Base-by-base conservation (phyloP, 2,329 filamentous ascomycete genomes). In the Sporothrix variecibatus region DNA sequence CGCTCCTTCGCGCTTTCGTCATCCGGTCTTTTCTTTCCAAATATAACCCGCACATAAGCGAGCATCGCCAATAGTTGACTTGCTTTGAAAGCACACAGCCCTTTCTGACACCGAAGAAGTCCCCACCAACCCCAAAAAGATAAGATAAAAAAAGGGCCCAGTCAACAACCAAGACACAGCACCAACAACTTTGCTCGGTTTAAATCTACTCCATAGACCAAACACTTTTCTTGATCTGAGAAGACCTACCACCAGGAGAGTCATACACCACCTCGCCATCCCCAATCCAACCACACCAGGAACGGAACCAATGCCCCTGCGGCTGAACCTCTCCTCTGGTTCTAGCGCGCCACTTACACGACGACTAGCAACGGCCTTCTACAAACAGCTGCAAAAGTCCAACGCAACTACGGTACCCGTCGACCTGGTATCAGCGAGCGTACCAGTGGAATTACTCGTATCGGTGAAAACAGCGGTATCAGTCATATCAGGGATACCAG, bases 221-320 rank as follows among this genome's bases (percentile, higher is more conserved):
- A 23, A 53, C 51, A 53, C 51, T 11, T 23, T n/a, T 23, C 49
- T 53, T 53, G 49, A 23, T 23, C n/a, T 6, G 7, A 53, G 9
- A 5, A 53, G 12, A 43, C 6, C 40, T 11, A 49, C n/a, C n/a
- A 56, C 51, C 6, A 26, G 7, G 3, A 56, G 51, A 56, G n/a
- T 26, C 23, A 56, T 26, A 56, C 51, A 56, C 23, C n/a, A 49
- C 43, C 49, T 26, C 34, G 58, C 20, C 31, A 62, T 12, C 28
- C 28, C 15, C 5, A 38, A 17, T 31, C 6, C 15, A 17, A 38
- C 58, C 12, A 38, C 8, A 11, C n/a, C 38, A 46, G 60, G 58
- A 64, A 40, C 60, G 60, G 20, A 40, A 40, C 60, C 20, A 40
- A 67, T 67, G 64, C 40, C 64, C 40, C 64, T 31, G 40, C 64